Percentiles rank a stretch among this genome's conserved stretches.
phyloP scores from a whole-genome alignment of 1,139 yeast species.

The Suhomyces chickasaworum region DNA sequence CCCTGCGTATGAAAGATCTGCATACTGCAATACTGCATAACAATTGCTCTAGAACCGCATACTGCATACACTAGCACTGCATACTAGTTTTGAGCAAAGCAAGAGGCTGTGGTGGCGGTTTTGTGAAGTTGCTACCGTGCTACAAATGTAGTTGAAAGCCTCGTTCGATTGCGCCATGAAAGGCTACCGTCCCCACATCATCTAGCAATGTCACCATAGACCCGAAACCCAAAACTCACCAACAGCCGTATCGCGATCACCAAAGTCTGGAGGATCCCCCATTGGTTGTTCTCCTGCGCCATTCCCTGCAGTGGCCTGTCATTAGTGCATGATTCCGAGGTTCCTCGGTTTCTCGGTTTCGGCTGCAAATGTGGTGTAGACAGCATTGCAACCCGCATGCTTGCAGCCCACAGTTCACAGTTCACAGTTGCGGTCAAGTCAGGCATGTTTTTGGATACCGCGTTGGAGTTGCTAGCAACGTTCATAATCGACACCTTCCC shows the following conservation, averaged over 20 bases:
- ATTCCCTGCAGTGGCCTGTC: not conserved
- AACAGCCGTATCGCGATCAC: too few relatives aligned
- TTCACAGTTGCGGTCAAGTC: not conserved
- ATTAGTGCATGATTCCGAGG: not conserved
- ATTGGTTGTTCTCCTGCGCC: too few relatives aligned
- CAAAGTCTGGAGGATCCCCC: too few relatives aligned
- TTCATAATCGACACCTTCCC: conserved; percentile 4
- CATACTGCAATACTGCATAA: too few relatives aligned
- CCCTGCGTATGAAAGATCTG: too few relatives aligned
- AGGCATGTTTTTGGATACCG: not conserved
- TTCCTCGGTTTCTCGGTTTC: not conserved
- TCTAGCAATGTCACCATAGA: not conserved
- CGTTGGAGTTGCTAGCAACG: conserved; percentile 3
- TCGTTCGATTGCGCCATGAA: conserved; percentile 1
- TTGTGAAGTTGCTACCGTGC: not conserved
- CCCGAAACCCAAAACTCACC: too few relatives aligned
- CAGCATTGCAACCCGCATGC: not conserved
- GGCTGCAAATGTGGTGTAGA: not conserved
- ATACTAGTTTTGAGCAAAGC: not conserved
- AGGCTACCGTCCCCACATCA: not conserved
- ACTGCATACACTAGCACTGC: too few relatives aligned
- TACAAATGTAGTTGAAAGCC: not conserved
- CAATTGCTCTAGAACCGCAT: too few relatives aligned
- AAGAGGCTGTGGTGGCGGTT: not conserved
- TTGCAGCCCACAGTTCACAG: not conserved